Evolutionary conservation across 2,329 filamentous ascomycete genomes (phyloP), one percentile per base, ranked within the genome.

Genomic region (Aspergillus fumigatus): DNA sequence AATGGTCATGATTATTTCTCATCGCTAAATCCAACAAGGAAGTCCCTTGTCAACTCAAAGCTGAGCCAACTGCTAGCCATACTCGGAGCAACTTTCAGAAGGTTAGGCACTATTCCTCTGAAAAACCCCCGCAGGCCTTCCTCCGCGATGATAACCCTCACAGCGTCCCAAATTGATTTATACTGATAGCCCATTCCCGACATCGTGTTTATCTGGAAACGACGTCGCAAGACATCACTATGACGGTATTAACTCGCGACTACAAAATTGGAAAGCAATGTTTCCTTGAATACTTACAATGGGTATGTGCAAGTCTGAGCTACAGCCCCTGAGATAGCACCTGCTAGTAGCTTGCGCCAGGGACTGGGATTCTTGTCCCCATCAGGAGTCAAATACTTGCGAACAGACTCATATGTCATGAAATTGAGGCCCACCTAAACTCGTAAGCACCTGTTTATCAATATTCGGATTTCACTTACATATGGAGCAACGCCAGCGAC

Each of bases 151-250:
- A 99, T 99, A 51, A 89, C 85, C 52, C 80, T 84, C 61, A 99
- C 79, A 3, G 94, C 94, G 70, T 96, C 91, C 60, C 85, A 81
- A 47, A 99, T 88, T 6, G 87, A 88, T 68, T 89, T 92, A 79
- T 99, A 99, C 72, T 93, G 86, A 76, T 97, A 97, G 51, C 94
- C 94, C 87, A 99, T 93, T 52, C 94, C 94, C 50, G 89, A 91
- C 94, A 99, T 99, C 53, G 94, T 97, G 76, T 99, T 99, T 78
- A 99, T 94, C 72, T 99, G 94, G 73, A 99, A 99, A 51, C 94
- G 85, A 58, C 94, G 87, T 32, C 94, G 89, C 54, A 99, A 81
- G 2, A 99, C 93, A 71, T 96, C 92, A 71, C 90, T 94, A 59
- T 29, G 50, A 29, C 9, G 19, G 43, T 2, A 57, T 64, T 50